Conservation (phyloP, 1,284 basidiomycete genomes). For the Ustilago cynodontis region DNA sequence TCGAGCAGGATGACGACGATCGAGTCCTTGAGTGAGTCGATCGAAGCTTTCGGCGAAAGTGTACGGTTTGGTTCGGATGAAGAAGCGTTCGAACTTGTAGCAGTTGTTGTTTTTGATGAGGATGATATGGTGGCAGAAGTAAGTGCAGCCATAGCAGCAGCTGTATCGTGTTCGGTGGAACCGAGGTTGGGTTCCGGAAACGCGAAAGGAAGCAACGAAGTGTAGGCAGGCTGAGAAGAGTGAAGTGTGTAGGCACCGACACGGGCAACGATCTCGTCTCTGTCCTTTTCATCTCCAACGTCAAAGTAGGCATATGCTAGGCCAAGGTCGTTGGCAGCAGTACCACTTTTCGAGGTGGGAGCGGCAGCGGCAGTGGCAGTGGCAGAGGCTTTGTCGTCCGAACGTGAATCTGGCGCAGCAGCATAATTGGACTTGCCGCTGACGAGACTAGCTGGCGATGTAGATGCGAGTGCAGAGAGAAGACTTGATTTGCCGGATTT, state of each 20-base stretch:
- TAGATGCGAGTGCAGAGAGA: conserved; percentile 74
- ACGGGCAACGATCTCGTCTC: conserved; percentile 60
- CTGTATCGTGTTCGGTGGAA: conserved; percentile 29
- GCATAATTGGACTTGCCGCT: conserved; percentile 19
- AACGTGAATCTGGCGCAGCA: background rate
- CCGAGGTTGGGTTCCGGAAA: conserved; percentile 75
- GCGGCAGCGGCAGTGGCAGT: conserved; percentile 1
- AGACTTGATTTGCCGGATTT: conserved; percentile 82
- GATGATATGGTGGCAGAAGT: conserved; percentile 21
- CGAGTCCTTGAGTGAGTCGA: conserved; percentile 78
- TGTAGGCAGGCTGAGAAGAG: conserved; percentile 80
- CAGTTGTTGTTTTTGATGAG: background rate
- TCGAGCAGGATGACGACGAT: conserved; percentile 90
- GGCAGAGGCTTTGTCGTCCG: conserved; percentile 7
- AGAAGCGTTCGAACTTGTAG: conserved; percentile 5
- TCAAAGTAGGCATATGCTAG: conserved; percentile 64
- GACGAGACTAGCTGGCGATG: conserved; percentile 69
- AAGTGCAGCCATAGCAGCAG: conserved; percentile 35
- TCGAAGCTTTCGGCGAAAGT: conserved; percentile 34
- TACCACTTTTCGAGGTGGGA: conserved; percentile 2
- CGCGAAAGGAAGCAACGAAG: conserved; percentile 84
- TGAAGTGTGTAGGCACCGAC: conserved; percentile 90
- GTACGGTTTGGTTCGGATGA: background rate
- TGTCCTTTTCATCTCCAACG: conserved; percentile 60
- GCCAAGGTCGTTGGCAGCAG: conserved; percentile 44